Evolutionary conservation across 495 filamentous ascomycete genomes (phyloP).

Genomic region (Aspergillus bridgeri): DNA sequence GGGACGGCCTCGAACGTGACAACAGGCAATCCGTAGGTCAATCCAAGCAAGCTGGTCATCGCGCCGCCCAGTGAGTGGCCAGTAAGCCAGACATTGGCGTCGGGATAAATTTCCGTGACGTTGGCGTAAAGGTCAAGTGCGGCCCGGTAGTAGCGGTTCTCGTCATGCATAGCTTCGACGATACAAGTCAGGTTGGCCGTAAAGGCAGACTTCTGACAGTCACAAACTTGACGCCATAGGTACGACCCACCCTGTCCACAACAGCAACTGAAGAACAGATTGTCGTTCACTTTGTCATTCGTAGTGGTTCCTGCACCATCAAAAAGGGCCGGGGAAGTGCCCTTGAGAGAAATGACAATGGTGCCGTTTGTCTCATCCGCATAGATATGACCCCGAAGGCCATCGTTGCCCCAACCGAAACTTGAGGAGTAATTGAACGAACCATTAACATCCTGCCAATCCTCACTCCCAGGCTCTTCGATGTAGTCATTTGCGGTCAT

Average conservation of each 20-base stretch:
- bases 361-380: slow-evolving; percentile 80
- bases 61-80: slow-evolving; percentile 91
- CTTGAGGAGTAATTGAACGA: slow-evolving; percentile 75
- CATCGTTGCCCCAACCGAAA: slow-evolving; percentile 91
- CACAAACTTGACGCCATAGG: slow-evolving; percentile 86
- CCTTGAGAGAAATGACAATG: slow-evolving; percentile 88
- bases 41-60: slow-evolving; percentile 75
- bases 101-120: slow-evolving; percentile 83
- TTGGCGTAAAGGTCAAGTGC: slow-evolving; percentile 86
- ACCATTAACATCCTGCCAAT: slow-evolving; percentile 80
- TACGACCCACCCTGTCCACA: slow-evolving; percentile 88
- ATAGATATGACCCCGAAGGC: slow-evolving; percentile 89
- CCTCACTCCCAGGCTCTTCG: slow-evolving; percentile 59
- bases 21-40: slow-evolving; percentile 84
- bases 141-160: slow-evolving; percentile 88
- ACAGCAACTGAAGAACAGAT: slow-evolving; percentile 96
- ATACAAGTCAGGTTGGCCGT: slow-evolving; percentile 91
- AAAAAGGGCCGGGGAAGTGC: slow-evolving; percentile 85
- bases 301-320: slow-evolving; percentile 94
- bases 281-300: slow-evolving; percentile 97
- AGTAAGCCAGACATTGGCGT: slow-evolving; percentile 79
- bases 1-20: slow-evolving; percentile 89
- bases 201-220: slow-evolving; percentile 80
- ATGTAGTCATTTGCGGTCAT: slow-evolving; percentile 91
- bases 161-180: slow-evolving; percentile 63